Base-by-base conservation (phyloP, 2,329 filamentous ascomycete species). In the Exophiala sp. region DNA sequence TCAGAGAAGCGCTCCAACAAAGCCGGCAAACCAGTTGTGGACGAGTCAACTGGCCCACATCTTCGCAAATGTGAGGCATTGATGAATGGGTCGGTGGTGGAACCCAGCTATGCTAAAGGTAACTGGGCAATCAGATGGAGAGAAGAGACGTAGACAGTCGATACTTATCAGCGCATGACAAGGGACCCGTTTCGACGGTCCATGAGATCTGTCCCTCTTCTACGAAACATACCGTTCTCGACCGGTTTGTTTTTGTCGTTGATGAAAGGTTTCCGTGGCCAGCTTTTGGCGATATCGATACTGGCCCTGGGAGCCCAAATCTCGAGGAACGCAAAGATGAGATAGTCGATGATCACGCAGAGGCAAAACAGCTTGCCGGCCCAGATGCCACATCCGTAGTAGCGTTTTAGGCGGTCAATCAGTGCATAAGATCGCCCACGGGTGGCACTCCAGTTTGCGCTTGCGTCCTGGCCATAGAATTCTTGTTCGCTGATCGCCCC, bases 361-460 rank as follows among this genome's bases (percentile, higher is more conserved):
- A 99, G 77, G 65, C 94, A 96, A 66, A 99, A 99, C 7, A 99
- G 77, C 72, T 99, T 99, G 34, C 94, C 94, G 0, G 94, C 94
- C 94, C 94, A 99, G 46, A 97, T 92, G 33, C 94, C 94, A 67
- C 95, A 99, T 7, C 94, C 94, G 66, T 96, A 99, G 71, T 99
- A 99, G 55, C 94, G 79, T 73, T 99, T 99, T 16, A 99, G 74
- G 16, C 94, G 83, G 68, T 99, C 94, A 60, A 99, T 96, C 41
- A 99, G 80, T 5, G 92, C 89, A 67, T 96, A 95, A 64, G 82
- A 79, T 32, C 85, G 77, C 39, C 85, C 85, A 59, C 86, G 80
- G 10, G 85, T 86, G 3, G 84, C 87, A 67, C 85, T 88, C 83
- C 85, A 88, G 42, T 78, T 77, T 60, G 81, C 81, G 5, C 80